Conservation (phyloP, 2,329 filamentous ascomycete genomes). For the Ceratocystis colombiana region DNA sequence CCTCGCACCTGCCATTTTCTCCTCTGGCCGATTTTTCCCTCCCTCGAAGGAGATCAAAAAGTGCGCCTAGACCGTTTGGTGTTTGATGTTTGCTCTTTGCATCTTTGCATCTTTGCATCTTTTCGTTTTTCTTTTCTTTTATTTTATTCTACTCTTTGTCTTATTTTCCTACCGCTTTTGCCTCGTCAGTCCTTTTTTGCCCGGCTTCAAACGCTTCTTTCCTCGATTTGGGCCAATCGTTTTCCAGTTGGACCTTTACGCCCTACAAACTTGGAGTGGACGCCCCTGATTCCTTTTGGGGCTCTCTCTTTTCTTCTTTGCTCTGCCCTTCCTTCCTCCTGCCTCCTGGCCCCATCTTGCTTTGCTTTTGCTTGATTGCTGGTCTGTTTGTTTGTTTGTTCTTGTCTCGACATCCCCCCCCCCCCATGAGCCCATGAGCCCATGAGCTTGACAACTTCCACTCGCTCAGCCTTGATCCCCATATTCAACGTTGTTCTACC, state of each 20-base stretch:
- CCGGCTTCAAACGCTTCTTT: background rate
- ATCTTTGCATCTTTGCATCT: background rate
- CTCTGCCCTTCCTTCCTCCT: background rate
- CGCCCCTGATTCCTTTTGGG: constrained; percentile 4
- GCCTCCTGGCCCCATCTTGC: too few relatives aligned
- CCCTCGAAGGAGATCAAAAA: background rate
- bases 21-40: background rate
- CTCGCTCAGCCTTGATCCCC: too few relatives aligned
- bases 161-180: background rate
- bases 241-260: background rate
- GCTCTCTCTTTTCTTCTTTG: background rate
- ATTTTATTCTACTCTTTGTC: background rate
- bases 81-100: background rate
- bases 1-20: background rate
- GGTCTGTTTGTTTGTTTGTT: too few relatives aligned
- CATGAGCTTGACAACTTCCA: too few relatives aligned
- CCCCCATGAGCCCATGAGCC: too few relatives aligned
- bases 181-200: constrained; percentile 8
- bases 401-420: too few relatives aligned
- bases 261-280: background rate
- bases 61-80: too few relatives aligned
- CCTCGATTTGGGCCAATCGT: background rate
- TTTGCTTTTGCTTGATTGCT: too few relatives aligned
- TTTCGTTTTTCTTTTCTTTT: background rate
- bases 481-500: too few relatives aligned